Conservation (phyloP, 805 yeast genomes). For the Debaryomyces hansenii region DNA sequence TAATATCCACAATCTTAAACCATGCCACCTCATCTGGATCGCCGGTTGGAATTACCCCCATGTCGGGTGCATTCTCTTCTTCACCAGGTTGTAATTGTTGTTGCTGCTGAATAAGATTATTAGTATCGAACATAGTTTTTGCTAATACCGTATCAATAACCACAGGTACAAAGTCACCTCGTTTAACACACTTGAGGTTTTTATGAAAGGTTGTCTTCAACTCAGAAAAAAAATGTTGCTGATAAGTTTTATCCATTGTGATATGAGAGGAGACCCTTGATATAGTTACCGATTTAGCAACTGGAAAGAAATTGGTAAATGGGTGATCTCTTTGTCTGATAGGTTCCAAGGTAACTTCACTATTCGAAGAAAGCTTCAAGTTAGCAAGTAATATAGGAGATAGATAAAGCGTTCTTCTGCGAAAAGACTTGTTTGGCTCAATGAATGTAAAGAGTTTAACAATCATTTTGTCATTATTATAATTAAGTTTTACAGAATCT, state of each 20-base stretch:
- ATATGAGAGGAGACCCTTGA: constrained; percentile 68
- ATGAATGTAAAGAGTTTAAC: constrained; percentile 57
- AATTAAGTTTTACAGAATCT: constrained; percentile 48
- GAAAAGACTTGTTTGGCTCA: constrained; percentile 55
- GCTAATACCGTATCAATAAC: constrained; percentile 71
- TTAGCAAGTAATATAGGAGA: constrained; percentile 65
- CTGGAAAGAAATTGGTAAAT: constrained; percentile 34
- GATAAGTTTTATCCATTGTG: constrained; percentile 63
- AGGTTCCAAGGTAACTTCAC: constrained; percentile 20
- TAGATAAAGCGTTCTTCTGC: constrained; percentile 43
- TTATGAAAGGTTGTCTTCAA: constrained; percentile 62
- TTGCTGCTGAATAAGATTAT: constrained; percentile 1
- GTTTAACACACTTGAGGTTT: constrained; percentile 54
- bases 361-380: constrained; percentile 33
- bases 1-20: constrained; percentile 68
- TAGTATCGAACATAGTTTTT: constrained; percentile 47
- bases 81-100: background rate
- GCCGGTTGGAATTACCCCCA: constrained; percentile 53
- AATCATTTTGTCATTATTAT: constrained; percentile 13
- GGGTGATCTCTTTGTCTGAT: constrained; percentile 7
- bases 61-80: constrained; percentile 23
- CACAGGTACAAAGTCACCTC: constrained; percentile 75
- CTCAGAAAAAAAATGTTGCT: constrained; percentile 59
- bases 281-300: constrained; percentile 65
- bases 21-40: constrained; percentile 76